Percentiles rank a stretch among this genome's conserved stretches.
These are phyloP conservation scores for Exophiala alcalophila DNA, from an alignment of 2,329 filamentous ascomycete genomes.

Conservation along the genomic window DNA sequence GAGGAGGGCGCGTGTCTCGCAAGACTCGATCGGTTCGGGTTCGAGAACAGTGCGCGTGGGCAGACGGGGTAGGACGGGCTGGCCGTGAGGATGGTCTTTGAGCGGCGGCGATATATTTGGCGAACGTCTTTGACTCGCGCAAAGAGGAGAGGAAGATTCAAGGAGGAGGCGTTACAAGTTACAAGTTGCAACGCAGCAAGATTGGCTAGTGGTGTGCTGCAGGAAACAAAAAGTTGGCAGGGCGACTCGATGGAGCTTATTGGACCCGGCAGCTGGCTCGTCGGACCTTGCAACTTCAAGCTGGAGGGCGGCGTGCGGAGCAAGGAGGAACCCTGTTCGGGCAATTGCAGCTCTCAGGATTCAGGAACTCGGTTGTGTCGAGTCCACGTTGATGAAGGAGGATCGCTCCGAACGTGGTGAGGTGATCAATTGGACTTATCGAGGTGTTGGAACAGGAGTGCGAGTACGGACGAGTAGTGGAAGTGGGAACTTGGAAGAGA, in stretches of 20 bases:
- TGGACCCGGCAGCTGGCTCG: constrained; percentile 8
- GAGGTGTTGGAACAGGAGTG: not conserved
- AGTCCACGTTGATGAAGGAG: too few species aligned
- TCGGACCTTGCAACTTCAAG: too few species aligned
- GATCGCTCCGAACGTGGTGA: too few species aligned
- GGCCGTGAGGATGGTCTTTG: constrained; percentile 1
- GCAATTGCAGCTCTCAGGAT: too few species aligned
- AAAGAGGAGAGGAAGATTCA: not conserved
- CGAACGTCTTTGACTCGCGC: constrained; percentile 12
- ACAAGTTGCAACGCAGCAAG: constrained; percentile 11
- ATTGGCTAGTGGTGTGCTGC: constrained; percentile 19
- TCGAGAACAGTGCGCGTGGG: constrained; percentile 1
- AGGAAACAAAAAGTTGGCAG: constrained; percentile 24
- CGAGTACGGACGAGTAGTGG: not conserved
- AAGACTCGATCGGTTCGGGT: constrained; percentile 1
- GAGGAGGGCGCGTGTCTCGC: not conserved
- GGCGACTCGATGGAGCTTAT: constrained; percentile 18
- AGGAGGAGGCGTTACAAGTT: constrained; percentile 1
- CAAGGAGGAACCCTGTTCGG: too few species aligned
- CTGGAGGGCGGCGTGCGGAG: not conserved
- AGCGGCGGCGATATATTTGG: constrained; percentile 20
- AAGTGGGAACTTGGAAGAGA: too few species aligned
- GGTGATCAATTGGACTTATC: too few species aligned
- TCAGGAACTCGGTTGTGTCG: too few species aligned
- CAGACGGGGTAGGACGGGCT: constrained; percentile 2